Conservation (phyloP, 1,139 yeast species). For the Sugiyamaella xylanicola region DNA sequence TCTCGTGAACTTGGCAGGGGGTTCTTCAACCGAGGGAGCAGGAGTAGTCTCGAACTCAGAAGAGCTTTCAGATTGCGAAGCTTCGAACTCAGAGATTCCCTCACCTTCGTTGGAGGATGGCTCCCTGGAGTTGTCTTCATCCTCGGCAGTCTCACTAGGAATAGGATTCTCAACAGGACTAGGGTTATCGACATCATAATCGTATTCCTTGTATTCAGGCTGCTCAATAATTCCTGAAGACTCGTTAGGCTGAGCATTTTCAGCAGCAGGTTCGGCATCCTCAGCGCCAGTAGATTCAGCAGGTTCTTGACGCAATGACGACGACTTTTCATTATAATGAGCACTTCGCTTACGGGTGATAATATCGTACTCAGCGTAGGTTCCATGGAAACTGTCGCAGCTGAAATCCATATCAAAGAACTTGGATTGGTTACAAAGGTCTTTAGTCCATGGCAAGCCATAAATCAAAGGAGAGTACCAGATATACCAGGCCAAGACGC, state of each 20-base stretch:
- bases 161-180: constrained; percentile 28
- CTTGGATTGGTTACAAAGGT: constrained; percentile 63
- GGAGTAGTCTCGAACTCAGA: constrained; percentile 16
- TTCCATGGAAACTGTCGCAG: constrained; percentile 49
- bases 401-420: constrained; percentile 70
- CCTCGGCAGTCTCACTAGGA: constrained; percentile 25
- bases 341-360: constrained; percentile 14
- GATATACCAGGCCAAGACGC: constrained; percentile 58
- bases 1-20: constrained; percentile 6
- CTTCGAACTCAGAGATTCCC: constrained; percentile 13
- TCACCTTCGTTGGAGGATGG: constrained; percentile 15
- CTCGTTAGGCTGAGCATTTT: constrained; percentile 17
- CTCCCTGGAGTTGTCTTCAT: constrained; percentile 10
- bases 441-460: constrained; percentile 80
- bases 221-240: constrained; percentile 25
- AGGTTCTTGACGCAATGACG: constrained; percentile 1
- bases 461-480: constrained; percentile 75
- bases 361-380: constrained; percentile 34
- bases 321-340: constrained; percentile 17
- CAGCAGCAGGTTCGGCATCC: constrained; percentile 18
- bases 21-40: constrained; percentile 16
- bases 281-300: constrained; percentile 19
- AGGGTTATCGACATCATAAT: constrained; percentile 21
- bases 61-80: constrained; percentile 5
- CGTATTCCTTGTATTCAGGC: constrained; percentile 28